Evolutionary conservation across 371 early-diverging fungal species (phyloP).

Genomic region (Mortierella sp.): DNA sequence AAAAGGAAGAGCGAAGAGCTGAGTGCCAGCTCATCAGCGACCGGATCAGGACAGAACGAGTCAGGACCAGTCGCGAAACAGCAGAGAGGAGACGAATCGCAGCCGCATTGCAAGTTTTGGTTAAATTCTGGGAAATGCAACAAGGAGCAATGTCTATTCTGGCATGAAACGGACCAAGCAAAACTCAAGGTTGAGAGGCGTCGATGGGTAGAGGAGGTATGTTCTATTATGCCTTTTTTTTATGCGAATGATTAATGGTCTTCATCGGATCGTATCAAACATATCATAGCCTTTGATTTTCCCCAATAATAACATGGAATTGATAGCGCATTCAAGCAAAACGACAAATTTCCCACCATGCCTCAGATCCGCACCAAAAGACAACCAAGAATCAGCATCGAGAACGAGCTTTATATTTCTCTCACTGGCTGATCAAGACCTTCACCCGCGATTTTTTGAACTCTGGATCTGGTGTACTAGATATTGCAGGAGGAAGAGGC

Average conservation of each 20-base stretch:
- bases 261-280: background rate
- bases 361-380: constrained; percentile 63
- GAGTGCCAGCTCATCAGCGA: constrained; percentile 4
- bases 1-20: constrained; percentile 32
- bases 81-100: constrained; percentile 30
- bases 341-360: constrained; percentile 59
- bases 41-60: background rate
- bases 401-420: constrained; percentile 65
- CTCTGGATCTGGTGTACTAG: constrained; percentile 58
- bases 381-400: constrained; percentile 67
- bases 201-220: constrained; percentile 64
- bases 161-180: constrained; percentile 58
- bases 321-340: constrained; percentile 52
- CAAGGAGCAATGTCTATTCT: constrained; percentile 59
- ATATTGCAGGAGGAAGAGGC: constrained; percentile 74
- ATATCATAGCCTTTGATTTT: background rate
- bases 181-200: constrained; percentile 42
- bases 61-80: background rate
- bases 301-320: background rate
- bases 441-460: constrained; percentile 51
- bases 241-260: background rate
- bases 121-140: constrained; percentile 65
- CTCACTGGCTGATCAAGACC: constrained; percentile 63
- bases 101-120: constrained; percentile 68
- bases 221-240: background rate